A percentile compares a stretch with the other conserved stretches of the same genome.
phyloP scores from a whole-genome alignment of 2,329 filamentous ascomycete species.

The Ceratocystis albifundus region DNA sequence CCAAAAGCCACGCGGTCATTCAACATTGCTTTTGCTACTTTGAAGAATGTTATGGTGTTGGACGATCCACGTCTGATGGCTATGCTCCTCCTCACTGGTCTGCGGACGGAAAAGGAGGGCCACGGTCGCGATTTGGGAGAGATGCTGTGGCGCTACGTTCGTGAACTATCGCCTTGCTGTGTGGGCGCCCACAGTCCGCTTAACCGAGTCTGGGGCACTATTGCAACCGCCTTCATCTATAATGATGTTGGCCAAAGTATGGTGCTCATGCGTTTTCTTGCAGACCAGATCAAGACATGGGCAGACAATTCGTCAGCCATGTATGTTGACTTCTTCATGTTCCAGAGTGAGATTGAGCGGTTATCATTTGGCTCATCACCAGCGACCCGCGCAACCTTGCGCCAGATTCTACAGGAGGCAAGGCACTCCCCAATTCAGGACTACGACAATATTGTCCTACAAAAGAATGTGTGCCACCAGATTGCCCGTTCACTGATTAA shows the following conservation, averaged over 20 bases:
- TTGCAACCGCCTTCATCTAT: slow-evolving; percentile 21
- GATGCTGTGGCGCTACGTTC: slow-evolving; percentile 22
- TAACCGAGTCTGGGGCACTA: slow-evolving; percentile 20
- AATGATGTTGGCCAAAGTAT: slow-evolving; percentile 22
- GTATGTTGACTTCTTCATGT: slow-evolving; percentile 22
- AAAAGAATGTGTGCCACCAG: slow-evolving; percentile 21
- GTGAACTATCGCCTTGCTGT: slow-evolving; percentile 20
- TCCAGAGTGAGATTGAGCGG: slow-evolving; percentile 22
- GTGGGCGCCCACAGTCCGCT: slow-evolving; percentile 21
- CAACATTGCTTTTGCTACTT: slow-evolving; percentile 23
- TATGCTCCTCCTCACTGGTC: slow-evolving; percentile 20
- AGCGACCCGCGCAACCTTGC: slow-evolving; percentile 18
- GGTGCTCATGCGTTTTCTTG: slow-evolving; percentile 21
- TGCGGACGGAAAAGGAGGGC: slow-evolving; percentile 22
- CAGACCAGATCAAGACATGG: slow-evolving; percentile 19
- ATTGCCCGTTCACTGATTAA: slow-evolving; percentile 22
- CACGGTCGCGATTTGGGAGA: slow-evolving; percentile 21
- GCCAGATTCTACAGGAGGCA: slow-evolving; percentile 15
- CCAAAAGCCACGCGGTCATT: slow-evolving; percentile 19
- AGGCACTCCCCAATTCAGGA: slow-evolving; percentile 12
- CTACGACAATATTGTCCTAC: slow-evolving; percentile 18
- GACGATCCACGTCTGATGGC: slow-evolving; percentile 22
- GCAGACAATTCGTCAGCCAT: slow-evolving; percentile 15
- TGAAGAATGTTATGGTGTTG: slow-evolving; percentile 20
- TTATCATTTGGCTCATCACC: slow-evolving; percentile 19